Evolutionary conservation across 208 protist species (phyloP).

Genomic region (Leptomonas pyrrhocoris): DNA sequence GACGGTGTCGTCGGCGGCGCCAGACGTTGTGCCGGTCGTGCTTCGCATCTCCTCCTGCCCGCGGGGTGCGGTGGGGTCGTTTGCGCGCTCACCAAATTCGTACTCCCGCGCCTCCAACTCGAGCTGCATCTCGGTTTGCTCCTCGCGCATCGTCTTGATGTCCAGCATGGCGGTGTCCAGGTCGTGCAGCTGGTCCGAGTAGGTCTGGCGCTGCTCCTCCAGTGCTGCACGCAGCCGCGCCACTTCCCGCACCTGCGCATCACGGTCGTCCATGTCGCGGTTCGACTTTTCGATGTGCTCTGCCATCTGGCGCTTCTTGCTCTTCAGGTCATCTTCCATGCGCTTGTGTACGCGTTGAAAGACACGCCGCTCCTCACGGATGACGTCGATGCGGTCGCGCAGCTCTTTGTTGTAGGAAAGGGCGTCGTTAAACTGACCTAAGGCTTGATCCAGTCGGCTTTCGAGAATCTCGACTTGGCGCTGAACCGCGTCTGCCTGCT

Average conservation of each 20-base stretch:
- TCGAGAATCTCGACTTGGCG: slow-evolving; percentile 95
- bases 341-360: slow-evolving; percentile 97
- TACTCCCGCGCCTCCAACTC: slow-evolving; percentile 86
- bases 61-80: slow-evolving; percentile 29
- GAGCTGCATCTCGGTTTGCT: slow-evolving; percentile 82
- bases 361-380: slow-evolving; percentile 95
- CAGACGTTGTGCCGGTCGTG: slow-evolving; percentile 10
- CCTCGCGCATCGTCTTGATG: slow-evolving; percentile 88
- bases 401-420: slow-evolving; percentile 95
- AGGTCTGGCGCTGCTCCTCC: slow-evolving; percentile 81
- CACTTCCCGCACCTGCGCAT: slow-evolving; percentile 86
- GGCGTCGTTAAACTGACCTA: slow-evolving; percentile 96
- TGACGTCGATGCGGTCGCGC: slow-evolving; percentile 95
- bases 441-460: slow-evolving; percentile 94
- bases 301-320: slow-evolving; percentile 94
- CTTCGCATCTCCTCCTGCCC: slow-evolving; percentile 17
- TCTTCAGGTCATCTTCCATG: slow-evolving; percentile 93
- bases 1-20: slow-evolving; percentile 16
- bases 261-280: slow-evolving; percentile 94
- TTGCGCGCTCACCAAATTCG: slow-evolving; percentile 63
- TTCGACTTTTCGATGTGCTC: slow-evolving; percentile 95
- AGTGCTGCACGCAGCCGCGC: slow-evolving; percentile 78
- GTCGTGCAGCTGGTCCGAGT: slow-evolving; percentile 71
- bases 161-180: slow-evolving; percentile 86
- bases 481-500: slow-evolving; percentile 88